phyloP scores from a whole-genome alignment of 192 early-diverging fungal genomes.

The Chytriomyces sp. region DNA sequence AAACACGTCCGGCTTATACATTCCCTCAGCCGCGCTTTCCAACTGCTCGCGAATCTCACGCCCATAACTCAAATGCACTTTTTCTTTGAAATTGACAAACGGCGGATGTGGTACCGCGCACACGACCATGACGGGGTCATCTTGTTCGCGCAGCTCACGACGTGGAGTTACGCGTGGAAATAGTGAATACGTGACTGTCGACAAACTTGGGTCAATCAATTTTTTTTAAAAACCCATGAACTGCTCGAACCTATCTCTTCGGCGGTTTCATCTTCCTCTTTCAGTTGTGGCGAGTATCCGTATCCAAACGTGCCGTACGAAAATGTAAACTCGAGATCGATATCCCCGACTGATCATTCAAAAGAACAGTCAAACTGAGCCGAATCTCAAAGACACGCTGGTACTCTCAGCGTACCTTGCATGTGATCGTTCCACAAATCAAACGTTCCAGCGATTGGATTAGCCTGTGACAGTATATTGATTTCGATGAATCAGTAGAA shows the following conservation, averaged over 20 bases:
- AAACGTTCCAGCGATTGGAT: constrained; percentile 43
- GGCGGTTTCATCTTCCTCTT: constrained; percentile 42
- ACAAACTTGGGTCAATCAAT: background rate
- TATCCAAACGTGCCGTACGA: constrained; percentile 59
- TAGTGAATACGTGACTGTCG: constrained; percentile 44
- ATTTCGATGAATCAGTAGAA: background rate
- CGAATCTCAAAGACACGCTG: constrained; percentile 27
- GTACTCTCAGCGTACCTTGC: background rate
- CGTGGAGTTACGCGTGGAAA: constrained; percentile 53
- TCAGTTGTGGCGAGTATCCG: constrained; percentile 46
- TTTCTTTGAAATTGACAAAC: constrained; percentile 44
- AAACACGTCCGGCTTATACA: constrained; percentile 18
- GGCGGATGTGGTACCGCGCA: constrained; percentile 51
- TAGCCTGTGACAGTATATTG: constrained; percentile 36
- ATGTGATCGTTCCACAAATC: constrained; percentile 49
- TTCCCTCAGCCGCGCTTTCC: constrained; percentile 10
- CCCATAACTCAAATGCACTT: constrained; percentile 45
- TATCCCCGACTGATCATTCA: constrained; percentile 49
- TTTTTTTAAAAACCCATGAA: no score
- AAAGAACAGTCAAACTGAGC: constrained; percentile 28
- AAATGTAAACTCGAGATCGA: constrained; percentile 55
- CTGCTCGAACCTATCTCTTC: constrained; percentile 34
- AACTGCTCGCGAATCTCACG: constrained; percentile 28
- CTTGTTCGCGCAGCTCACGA: constrained; percentile 32
- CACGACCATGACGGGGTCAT: constrained; percentile 43